Evolutionary conservation across 208 protist genomes (phyloP).

Genomic region (Crithidia expoeki): DNA sequence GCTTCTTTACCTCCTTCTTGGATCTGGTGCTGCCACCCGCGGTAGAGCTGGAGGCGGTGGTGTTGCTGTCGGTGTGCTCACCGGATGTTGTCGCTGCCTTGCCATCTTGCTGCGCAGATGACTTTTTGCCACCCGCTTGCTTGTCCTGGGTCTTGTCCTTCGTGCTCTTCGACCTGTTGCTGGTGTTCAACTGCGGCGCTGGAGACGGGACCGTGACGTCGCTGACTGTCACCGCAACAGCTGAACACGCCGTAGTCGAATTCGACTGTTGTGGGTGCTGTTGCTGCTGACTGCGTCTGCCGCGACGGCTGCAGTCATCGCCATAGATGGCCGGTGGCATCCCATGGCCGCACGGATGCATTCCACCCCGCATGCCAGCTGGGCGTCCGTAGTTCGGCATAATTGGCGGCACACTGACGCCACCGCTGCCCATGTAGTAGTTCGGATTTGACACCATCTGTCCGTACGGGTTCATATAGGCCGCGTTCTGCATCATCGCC

Average conservation of each 20-base stretch:
- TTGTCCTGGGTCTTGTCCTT: not conserved
- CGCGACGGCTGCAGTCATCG: not conserved
- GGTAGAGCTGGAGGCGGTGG: not conserved
- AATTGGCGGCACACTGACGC: not conserved
- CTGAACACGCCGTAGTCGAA: no score
- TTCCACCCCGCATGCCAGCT: not conserved
- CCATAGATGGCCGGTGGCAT: conserved; percentile 1
- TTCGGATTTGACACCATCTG: conserved; percentile 2
- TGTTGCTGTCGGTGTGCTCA: not conserved
- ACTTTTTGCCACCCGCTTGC: not conserved
- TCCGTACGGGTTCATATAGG: conserved; percentile 16
- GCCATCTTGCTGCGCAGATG: conserved; percentile 2
- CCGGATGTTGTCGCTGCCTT: not conserved
- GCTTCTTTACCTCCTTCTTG: conserved; percentile 2
- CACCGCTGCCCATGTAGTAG: conserved; percentile 14
- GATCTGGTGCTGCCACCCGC: not conserved
- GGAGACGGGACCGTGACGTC: not conserved
- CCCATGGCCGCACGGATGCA: not conserved
- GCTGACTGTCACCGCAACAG: no score
- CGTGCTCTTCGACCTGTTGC: not conserved
- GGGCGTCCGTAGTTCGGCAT: conserved; percentile 11
- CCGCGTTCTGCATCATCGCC: not conserved
- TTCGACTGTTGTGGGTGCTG: conserved; percentile 11
- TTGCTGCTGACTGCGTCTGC: not conserved
- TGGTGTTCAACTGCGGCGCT: not conserved